phyloP scores from a whole-genome alignment of 805 yeast genomes.

The Hanseniaspora lachancei region DNA sequence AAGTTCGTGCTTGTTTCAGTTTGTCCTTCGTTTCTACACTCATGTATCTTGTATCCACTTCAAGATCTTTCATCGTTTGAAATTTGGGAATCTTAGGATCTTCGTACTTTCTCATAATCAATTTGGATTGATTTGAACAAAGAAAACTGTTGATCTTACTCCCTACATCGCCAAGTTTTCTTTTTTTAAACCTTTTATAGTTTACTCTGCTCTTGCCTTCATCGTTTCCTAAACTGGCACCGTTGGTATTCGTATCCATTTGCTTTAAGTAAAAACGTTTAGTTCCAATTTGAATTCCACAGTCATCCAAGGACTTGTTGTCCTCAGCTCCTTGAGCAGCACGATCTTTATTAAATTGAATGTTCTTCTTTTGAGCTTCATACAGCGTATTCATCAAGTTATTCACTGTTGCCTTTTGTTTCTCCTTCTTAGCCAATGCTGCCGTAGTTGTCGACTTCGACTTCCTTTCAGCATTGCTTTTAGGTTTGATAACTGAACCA shows the following conservation, averaged over 20 bases:
- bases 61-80: background rate
- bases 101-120: conserved; percentile 1
- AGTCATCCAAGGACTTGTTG: background rate
- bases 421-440: background rate
- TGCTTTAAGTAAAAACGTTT: background rate
- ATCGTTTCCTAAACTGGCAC: background rate
- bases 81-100: conserved; percentile 1
- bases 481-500: background rate
- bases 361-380: background rate
- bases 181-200: background rate
- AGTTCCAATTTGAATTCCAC: background rate
- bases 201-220: background rate
- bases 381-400: background rate
- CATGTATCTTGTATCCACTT: background rate
- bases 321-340: background rate
- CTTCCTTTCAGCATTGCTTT: background rate
- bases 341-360: background rate
- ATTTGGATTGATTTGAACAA: background rate
- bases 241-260: background rate
- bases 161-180: background rate
- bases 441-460: background rate
- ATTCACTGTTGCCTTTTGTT: background rate
- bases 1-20: background rate
- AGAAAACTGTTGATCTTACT: background rate
- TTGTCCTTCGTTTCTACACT: background rate